Evolutionary conservation across 2,329 filamentous ascomycete species (phyloP).

Genomic region (Diaporthe citrichinensis): DNA sequence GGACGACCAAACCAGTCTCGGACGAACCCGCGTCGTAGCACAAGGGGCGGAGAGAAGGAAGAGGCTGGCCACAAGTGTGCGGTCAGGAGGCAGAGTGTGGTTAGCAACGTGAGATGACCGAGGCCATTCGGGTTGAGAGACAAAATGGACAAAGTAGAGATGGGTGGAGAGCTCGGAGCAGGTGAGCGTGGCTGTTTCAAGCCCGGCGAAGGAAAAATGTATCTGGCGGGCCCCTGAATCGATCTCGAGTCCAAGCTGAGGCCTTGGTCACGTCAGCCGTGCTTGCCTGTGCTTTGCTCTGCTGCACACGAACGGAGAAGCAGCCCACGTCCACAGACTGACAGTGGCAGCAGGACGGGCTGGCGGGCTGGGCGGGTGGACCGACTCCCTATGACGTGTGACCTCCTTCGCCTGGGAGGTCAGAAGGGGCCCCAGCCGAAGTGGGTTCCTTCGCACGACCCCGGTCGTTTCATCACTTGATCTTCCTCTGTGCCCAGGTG

Average conservation of each 20-base stretch:
- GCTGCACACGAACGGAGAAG: not conserved
- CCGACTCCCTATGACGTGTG: constrained; percentile 29
- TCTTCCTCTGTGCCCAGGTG: constrained; percentile 2
- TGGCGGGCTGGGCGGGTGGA: not conserved
- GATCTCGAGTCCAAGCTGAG: constrained; percentile 20
- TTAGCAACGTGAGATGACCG: not conserved
- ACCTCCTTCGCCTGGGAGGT: not conserved
- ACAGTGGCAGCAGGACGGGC: not conserved
- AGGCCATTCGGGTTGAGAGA: not conserved
- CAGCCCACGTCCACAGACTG: constrained; percentile 7
- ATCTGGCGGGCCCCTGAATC: constrained; percentile 26
- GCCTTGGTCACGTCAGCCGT: constrained; percentile 27
- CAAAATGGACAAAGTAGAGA: not conserved
- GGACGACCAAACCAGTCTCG: constrained; percentile 5
- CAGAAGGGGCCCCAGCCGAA: constrained; percentile 14
- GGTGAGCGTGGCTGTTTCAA: constrained; percentile 27
- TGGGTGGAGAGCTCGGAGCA: constrained; percentile 4
- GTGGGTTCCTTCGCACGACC: constrained; percentile 9
- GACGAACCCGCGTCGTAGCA: constrained; percentile 39
- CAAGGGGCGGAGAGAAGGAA: not conserved
- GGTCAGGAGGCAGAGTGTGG: constrained; percentile 1
- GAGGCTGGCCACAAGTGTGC: constrained; percentile 4
- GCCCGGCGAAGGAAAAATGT: constrained; percentile 26
- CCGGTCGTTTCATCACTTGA: constrained; percentile 34
- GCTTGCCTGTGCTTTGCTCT: constrained; percentile 1